Evolutionary conservation across 129 eudicot genomes (phyloP).

Genomic region (carrot (Daucus carota)): DH1_v3.0 NC_030387.2:39931001-39931500

Average conservation of each 20-base stretch:
- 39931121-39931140: not conserved
- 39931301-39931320: not conserved
- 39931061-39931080: not conserved
- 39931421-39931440: no score
- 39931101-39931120: not conserved
- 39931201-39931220: not conserved
- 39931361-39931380: no score
- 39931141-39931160: not conserved
- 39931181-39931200: not conserved
- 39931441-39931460: no score
- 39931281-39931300: no score
- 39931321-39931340: no score
- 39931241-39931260: not conserved
- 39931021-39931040: not conserved
- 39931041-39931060: conserved; percentile 1
- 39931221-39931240: not conserved
- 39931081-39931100: not conserved
- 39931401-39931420: no score
- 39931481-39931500: no score
- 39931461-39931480: no score
- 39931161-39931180: not conserved
- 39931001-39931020: not conserved
- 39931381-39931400: no score
- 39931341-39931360: no score
- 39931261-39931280: no score